A percentile compares a stretch with the other conserved stretches of the same genome.
phyloP scores from a whole-genome alignment of 2,329 filamentous ascomycete genomes.

The Capronia epimyces region DNA sequence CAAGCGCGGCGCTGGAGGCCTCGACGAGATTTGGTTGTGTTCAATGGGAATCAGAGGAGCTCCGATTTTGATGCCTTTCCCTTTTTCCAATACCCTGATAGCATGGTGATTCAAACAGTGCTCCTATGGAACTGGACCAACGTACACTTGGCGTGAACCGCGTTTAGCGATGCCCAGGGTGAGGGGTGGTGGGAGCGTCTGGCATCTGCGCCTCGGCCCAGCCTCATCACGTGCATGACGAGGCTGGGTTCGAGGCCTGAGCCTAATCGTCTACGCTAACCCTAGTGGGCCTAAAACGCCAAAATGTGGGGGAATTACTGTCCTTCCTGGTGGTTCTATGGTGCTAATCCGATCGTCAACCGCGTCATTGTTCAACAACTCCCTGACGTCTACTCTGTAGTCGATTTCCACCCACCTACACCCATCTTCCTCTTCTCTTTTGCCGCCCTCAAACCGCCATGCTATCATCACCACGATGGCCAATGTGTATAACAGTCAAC shows the following conservation, averaged over 20 bases:
- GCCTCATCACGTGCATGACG: too few relatives aligned
- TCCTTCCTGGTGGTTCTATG: too few relatives aligned
- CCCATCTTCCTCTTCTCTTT: neutral
- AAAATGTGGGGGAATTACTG: conserved; percentile 15
- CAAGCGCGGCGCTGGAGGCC: neutral
- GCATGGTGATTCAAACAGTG: neutral
- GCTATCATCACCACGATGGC: conserved; percentile 18
- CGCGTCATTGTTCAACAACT: conserved; percentile 1
- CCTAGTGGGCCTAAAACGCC: neutral
- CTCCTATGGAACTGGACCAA: neutral
- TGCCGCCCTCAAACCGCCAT: neutral
- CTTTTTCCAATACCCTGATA: conserved; percentile 12
- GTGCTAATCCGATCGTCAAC: neutral
- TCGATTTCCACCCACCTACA: neutral
- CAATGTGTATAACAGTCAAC: conserved; percentile 24
- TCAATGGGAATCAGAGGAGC: neutral
- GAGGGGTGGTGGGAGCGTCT: too few relatives aligned
- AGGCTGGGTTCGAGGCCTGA: too few relatives aligned
- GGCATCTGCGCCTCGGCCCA: too few relatives aligned
- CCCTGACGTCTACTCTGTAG: neutral
- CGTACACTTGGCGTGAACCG: conserved; percentile 4
- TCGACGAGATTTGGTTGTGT: neutral
- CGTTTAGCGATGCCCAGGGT: too few relatives aligned
- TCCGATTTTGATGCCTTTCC: neutral
- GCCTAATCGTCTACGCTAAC: too few relatives aligned